Evolutionary conservation across 2,329 filamentous ascomycete genomes (phyloP), one percentile per base, ranked within the genome.

Genomic region (Dothistroma pini): DNA sequence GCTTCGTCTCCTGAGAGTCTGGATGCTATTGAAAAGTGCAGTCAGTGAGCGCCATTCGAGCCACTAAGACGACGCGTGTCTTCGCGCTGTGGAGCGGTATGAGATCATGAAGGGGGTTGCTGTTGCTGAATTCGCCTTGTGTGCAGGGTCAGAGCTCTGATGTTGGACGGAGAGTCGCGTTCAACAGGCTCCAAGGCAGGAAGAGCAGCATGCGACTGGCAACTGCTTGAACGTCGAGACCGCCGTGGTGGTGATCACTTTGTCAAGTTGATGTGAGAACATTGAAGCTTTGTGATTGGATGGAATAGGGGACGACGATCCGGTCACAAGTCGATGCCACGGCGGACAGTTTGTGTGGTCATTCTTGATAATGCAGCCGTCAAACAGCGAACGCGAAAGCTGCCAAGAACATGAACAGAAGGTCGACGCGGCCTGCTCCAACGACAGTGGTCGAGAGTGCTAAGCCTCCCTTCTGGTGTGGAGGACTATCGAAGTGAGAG

Each of bases 81-180:
- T 2, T 60, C 58, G 35, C 47, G 29, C 51, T 41, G 53, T 60
- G 58, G 58, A 56, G 32, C 58, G 16, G 12, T 16, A 50, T 60
- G 58, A 56, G 19, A 56, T 60, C 58, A 60, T 51, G 22, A 41
- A 22, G 32, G 10, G 31, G 25, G 48, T 51, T 31, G 31, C 50
- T 41, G 57, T 59, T 22, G 51, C 51, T 55, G 55, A 51, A 21
- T 21, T 19, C 19, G 22, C 6, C 19, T 51, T 31, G 19, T 11
- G 8, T 2, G 41, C 41, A 44, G 8, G n/a, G 16, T n/a, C 16
- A 44, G 41, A 4, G 3, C 7, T 19, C 10, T 8, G 41, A 19
- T 44, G 41, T 4, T 4, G 4, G 12, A 19, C 3, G 5, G 41
- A 9, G 14, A 44, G 16, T 19, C 3, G n/a, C 8, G 9, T 44